These are phyloP conservation scores for Flaveria brownii DNA, from an alignment of 129 eudicot species.

Conservation along the genomic window DNA sequence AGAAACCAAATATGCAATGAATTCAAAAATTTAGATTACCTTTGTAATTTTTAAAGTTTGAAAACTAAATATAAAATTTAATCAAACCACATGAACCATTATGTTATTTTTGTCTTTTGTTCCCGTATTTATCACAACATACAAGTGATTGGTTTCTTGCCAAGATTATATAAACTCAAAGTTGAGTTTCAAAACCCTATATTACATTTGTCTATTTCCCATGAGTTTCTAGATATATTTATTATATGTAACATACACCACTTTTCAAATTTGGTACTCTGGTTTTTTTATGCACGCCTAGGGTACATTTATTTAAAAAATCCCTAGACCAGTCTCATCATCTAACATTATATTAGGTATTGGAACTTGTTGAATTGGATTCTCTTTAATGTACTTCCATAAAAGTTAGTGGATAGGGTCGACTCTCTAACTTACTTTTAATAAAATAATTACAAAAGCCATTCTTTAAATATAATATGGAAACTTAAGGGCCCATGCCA, in stretches of 20 bases:
- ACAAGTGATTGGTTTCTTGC: too few species aligned
- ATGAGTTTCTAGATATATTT: neutral
- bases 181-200: too few species aligned
- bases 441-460: conserved; percentile 28
- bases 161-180: too few species aligned
- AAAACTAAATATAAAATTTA: too few species aligned
- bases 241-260: neutral
- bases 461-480: conserved; percentile 18
- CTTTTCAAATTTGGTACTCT: neutral
- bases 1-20: too few species aligned
- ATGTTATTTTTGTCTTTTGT: too few species aligned
- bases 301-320: conserved; percentile 12
- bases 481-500: conserved; percentile 21
- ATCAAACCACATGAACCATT: too few species aligned
- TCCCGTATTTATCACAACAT: too few species aligned
- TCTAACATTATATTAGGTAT: conserved; percentile 25
- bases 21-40: too few species aligned
- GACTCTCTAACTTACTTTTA: conserved; percentile 34
- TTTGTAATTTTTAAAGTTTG: too few species aligned
- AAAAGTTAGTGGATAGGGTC: conserved; percentile 44
- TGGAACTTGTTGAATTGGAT: conserved; percentile 42
- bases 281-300: neutral
- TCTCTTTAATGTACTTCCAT: conserved; percentile 39
- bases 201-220: neutral
- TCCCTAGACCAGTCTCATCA: conserved; percentile 35